Conservation (phyloP, 192 early-diverging fungal genomes). For the Coemansia reversa region DNA sequence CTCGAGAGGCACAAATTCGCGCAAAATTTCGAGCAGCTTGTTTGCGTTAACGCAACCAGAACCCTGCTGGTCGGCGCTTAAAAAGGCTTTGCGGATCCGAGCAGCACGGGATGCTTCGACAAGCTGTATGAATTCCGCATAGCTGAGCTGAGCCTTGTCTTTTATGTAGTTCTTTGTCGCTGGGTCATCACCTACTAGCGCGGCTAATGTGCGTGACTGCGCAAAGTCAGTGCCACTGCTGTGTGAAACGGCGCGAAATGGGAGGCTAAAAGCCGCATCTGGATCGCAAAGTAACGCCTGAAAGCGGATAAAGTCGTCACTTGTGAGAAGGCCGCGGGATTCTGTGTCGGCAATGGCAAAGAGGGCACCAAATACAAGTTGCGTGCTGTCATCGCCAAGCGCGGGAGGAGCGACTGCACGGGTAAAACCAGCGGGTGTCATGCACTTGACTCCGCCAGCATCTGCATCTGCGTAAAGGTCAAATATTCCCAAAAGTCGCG, state of each 20-base stretch:
- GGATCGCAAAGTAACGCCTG: conserved; percentile 49
- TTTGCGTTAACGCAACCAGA: conserved; percentile 41
- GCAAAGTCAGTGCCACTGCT: conserved; percentile 11
- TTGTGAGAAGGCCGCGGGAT: conserved; percentile 38
- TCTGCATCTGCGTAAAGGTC: conserved; percentile 42
- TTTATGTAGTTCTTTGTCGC: conserved; percentile 29
- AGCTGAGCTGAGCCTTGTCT: conserved; percentile 20
- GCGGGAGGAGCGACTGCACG: conserved; percentile 35
- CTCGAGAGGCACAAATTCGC: conserved; percentile 39
- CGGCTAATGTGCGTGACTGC: conserved; percentile 12
- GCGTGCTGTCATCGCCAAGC: conserved; percentile 16
- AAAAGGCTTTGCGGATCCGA: conserved; percentile 44
- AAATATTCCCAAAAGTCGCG: conserved; percentile 45
- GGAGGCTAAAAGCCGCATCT: conserved; percentile 56
- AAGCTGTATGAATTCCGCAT: conserved; percentile 49
- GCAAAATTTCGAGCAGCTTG: conserved; percentile 33
- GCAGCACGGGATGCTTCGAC: conserved; percentile 30
- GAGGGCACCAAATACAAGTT: conserved; percentile 18
- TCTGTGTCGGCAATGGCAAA: conserved; percentile 56
- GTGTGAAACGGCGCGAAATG: conserved; percentile 44
- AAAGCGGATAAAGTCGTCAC: conserved; percentile 57
- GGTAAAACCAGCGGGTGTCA: conserved; percentile 52
- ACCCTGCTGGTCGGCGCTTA: conserved; percentile 19
- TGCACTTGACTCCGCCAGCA: conserved; percentile 34
- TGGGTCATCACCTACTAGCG: conserved; percentile 19